These are phyloP conservation scores for Moricandia arvensis DNA, from an alignment of 345 rosid species.

Conservation along the genomic window DNA sequence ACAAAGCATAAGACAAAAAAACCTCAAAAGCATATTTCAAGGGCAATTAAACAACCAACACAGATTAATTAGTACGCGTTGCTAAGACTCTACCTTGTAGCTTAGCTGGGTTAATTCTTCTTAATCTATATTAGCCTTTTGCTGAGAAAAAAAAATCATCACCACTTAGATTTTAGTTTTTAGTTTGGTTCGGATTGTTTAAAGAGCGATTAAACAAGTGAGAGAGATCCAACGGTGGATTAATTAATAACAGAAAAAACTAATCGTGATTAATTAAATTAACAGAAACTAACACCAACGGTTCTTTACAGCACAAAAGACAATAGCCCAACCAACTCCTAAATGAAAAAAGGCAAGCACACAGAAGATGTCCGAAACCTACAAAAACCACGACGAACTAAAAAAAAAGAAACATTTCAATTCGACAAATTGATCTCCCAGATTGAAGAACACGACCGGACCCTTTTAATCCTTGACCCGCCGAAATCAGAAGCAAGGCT, in stretches of 20 bases:
- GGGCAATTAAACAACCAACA: too few species aligned
- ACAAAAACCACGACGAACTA: neutral
- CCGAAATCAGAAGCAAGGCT: conserved; percentile 58
- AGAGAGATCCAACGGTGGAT: neutral
- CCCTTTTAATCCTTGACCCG: conserved; percentile 26
- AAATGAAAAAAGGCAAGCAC: conserved; percentile 28
- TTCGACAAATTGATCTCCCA: conserved; percentile 4
- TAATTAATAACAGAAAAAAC: neutral
- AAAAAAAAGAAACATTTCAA: neutral
- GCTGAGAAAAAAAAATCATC: too few species aligned
- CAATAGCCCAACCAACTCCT: conserved; percentile 27
- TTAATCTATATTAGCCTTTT: too few species aligned
- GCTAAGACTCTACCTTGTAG: too few species aligned
- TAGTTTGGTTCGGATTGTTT: too few species aligned
- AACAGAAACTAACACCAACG: conserved; percentile 6
- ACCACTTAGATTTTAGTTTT: too few species aligned
- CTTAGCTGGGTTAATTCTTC: too few species aligned
- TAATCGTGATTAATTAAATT: neutral
- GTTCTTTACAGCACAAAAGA: conserved; percentile 18
- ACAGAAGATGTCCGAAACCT: conserved; percentile 14
- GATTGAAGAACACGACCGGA: conserved; percentile 18
- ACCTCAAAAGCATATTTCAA: too few species aligned
- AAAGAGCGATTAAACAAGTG: too few species aligned
- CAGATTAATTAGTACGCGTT: too few species aligned
- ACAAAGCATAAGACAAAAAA: too few species aligned